Evolutionary conservation across 2,329 filamentous ascomycete genomes (phyloP).

Genomic region (Hymenoscyphus infarciens): DNA sequence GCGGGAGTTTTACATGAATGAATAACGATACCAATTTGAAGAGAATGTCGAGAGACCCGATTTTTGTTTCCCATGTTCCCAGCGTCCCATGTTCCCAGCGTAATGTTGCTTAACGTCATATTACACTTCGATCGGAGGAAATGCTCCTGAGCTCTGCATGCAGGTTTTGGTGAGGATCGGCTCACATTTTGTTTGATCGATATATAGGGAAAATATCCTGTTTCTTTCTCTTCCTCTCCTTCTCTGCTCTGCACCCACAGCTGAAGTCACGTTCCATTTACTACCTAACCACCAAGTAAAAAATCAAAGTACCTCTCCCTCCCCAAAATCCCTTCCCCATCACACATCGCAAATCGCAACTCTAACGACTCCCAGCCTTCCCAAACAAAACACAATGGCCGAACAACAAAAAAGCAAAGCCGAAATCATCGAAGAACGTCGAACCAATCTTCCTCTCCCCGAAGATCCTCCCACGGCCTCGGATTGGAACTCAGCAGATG

Average conservation of each 20-base stretch:
- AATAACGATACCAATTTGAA: slow-evolving; percentile 33
- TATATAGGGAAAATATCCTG: background rate
- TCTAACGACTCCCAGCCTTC: too few relatives aligned
- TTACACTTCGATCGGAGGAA: slow-evolving; percentile 9
- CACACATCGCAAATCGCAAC: background rate
- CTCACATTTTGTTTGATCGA: background rate
- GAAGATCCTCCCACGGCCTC: slow-evolving; percentile 73
- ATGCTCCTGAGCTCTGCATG: slow-evolving; percentile 11
- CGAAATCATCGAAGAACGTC: slow-evolving; percentile 62
- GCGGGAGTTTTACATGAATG: slow-evolving; percentile 25
- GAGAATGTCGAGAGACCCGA: slow-evolving; percentile 5
- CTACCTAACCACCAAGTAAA: too few relatives aligned
- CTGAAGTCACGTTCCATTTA: too few relatives aligned
- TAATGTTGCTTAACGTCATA: background rate
- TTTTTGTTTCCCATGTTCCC: background rate
- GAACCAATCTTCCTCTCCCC: slow-evolving; percentile 73
- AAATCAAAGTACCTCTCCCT: background rate
- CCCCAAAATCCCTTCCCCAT: background rate
- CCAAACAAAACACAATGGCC: too few relatives aligned
- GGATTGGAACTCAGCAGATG: slow-evolving; percentile 73
- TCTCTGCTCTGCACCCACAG: too few relatives aligned
- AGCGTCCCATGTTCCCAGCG: background rate
- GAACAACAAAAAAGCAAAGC: slow-evolving; percentile 45
- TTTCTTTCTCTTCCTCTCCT: too few relatives aligned
- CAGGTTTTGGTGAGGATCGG: background rate